Conservation (phyloP, 306 rosid species). For the Canavalia ensiformis region DNA sequence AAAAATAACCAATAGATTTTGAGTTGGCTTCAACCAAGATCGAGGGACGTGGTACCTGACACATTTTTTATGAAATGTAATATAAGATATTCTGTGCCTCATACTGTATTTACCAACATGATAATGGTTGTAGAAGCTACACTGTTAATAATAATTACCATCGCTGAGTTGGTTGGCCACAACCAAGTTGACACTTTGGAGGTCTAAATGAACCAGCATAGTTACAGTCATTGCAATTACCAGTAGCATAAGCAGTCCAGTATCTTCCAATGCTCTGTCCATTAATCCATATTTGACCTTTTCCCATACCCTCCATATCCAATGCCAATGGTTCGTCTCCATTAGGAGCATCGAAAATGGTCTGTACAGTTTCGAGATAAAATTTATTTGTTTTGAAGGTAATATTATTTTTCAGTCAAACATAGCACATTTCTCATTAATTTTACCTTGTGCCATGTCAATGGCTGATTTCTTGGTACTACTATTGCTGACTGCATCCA, state of each 20-base stretch:
- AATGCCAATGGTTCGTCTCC: slow-evolving; percentile 86
- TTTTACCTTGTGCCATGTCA: slow-evolving; percentile 90
- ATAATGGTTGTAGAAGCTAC: slow-evolving; percentile 17
- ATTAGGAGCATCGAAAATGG: slow-evolving; percentile 70
- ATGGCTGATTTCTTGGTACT: slow-evolving; percentile 67
- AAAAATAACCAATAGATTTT: slow-evolving; percentile 71
- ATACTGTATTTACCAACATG: neutral
- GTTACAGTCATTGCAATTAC: slow-evolving; percentile 73
- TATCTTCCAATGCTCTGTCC: slow-evolving; percentile 92
- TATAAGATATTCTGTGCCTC: neutral
- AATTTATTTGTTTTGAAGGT: slow-evolving; percentile 1
- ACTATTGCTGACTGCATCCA: slow-evolving; percentile 81
- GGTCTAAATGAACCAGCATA: slow-evolving; percentile 81
- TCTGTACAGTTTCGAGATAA: slow-evolving; percentile 55
- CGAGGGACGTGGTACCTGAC: slow-evolving; percentile 89
- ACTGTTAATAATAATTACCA: slow-evolving; percentile 57
- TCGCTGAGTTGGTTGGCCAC: slow-evolving; percentile 90
- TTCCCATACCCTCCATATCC: slow-evolving; percentile 89
- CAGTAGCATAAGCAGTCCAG: slow-evolving; percentile 86
- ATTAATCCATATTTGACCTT: slow-evolving; percentile 92
- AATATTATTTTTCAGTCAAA: neutral
- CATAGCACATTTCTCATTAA: slow-evolving; percentile 5
- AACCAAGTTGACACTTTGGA: slow-evolving; percentile 79
- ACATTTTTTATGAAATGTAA: slow-evolving; percentile 23
- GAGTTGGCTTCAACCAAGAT: slow-evolving; percentile 79